Base-by-base conservation (phyloP, 2,329 filamentous ascomycete species). In the Diaporthe longicolla region DNA sequence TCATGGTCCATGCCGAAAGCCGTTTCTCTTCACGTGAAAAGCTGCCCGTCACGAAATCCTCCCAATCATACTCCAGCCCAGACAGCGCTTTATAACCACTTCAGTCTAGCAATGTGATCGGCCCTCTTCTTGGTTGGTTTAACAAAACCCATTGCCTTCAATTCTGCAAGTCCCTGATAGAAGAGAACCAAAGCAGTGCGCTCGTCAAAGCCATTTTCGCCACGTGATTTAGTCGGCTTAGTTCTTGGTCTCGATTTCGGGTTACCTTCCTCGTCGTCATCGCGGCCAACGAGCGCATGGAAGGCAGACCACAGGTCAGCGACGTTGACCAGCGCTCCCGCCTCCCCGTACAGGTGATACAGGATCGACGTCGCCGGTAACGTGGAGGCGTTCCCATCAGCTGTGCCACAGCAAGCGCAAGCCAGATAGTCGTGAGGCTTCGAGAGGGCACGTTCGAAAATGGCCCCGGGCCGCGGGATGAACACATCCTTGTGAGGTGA, bases 81-180 rank as follows among this genome's bases (percentile, higher is more conserved):
- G 32, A 26, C n/a, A 57, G 55, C 37, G 50, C 72, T 80, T 82
- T 74, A 90, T 75, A 97, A 85, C 78, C 96, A 97, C 81, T 93
- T 95, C 91, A 95, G 87, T 86, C 98, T 98, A 52, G 94, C 92
- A 78, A 98, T 86, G 83, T 98, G 96, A 81, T 98, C 97, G 32
- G 92, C 91, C 87, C 97, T 98, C 87, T 95, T 98, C 84, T 93
- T 94, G 80, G 93, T 98, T 75, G 89, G 89, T 85, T 97, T 98
- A 75, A 98, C 89, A 83, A 98, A 93, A 10, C 97, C 97, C 79
- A 99, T 87, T 71, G 92, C 90, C 82, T 92, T 93, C 81, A 99
- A 83, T 82, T 99, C 97, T 0, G 96, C 94, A 76, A 98, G 83
- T 7, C 90, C 94, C 75, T 92, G 89, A 82, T 98, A 98, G 83